Evolutionary conservation across 2,329 filamentous ascomycete species (phyloP).

Genomic region (Colletotrichum sp.): DNA sequence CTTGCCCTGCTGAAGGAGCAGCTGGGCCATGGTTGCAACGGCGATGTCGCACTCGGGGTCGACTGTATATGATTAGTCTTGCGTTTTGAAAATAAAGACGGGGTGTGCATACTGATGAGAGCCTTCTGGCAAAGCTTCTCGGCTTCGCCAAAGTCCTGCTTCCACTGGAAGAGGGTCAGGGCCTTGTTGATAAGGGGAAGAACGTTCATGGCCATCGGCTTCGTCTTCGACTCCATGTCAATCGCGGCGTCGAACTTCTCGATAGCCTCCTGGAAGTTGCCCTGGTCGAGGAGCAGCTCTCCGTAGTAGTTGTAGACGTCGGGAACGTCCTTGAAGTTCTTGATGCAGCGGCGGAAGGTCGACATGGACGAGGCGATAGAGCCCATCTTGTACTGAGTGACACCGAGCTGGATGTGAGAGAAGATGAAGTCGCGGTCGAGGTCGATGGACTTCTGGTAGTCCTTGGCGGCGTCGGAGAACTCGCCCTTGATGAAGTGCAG

Average conservation of each 20-base stretch:
- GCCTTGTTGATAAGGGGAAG: constrained; percentile 98
- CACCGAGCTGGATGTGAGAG: constrained; percentile 98
- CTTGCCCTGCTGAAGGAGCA: constrained; percentile 96
- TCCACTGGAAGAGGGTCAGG: constrained; percentile 96
- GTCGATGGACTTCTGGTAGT: constrained; percentile 99
- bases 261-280: constrained; percentile 93
- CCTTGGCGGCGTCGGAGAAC: constrained; percentile 91
- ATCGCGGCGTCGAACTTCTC: constrained; percentile 99
- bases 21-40: constrained; percentile 97
- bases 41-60: constrained; percentile 99
- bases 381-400: constrained; percentile 99
- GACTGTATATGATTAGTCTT: constrained; percentile 61
- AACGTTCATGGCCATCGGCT: constrained; percentile 96
- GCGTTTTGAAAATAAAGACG: background rate
- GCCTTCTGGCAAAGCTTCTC: constrained; percentile 98
- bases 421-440: constrained; percentile 97
- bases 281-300: constrained; percentile 94
- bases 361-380: constrained; percentile 98
- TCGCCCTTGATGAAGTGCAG: constrained; percentile 97
- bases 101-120: constrained; percentile 78
- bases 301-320: constrained; percentile 99
- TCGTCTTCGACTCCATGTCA: constrained; percentile 95
- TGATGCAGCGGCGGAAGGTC: constrained; percentile 95
- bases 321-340: constrained; percentile 96
- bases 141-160: constrained; percentile 92